A percentile compares a stretch with the other conserved stretches of the same genome.
Conservation (phyloP, 768 basidiomycete genomes). For the Kwoniella shandongensis region DNA sequence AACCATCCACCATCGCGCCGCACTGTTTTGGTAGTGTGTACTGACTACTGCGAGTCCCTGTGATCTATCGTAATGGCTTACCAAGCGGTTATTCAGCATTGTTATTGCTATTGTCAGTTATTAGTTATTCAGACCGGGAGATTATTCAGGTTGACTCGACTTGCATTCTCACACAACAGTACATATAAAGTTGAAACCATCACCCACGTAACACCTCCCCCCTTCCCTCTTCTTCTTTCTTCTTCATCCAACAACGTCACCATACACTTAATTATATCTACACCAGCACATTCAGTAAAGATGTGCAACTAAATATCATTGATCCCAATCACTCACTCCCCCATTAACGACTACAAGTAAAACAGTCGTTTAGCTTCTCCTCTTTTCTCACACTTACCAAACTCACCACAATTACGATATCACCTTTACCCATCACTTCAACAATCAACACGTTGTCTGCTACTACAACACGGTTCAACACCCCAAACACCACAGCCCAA, state of each 20-base stretch:
- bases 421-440: background rate
- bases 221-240: slow-evolving; percentile 10
- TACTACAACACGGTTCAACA: background rate
- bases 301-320: slow-evolving; percentile 16
- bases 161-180: slow-evolving; percentile 12
- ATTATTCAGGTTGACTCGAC: slow-evolving; percentile 13
- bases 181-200: slow-evolving; percentile 12
- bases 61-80: no score
- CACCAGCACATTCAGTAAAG: slow-evolving; percentile 5
- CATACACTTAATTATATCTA: background rate
- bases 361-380: slow-evolving; percentile 8
- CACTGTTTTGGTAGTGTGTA: no score
- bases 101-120: no score
- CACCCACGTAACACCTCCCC: background rate
- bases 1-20: no score
- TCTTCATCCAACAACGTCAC: background rate
- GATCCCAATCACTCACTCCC: background rate
- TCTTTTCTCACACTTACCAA: background rate
- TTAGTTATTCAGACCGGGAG: no score
- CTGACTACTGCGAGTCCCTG: no score
- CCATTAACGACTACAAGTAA: slow-evolving; percentile 1
- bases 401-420: slow-evolving; percentile 9
- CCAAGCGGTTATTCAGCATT: no score
- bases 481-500: background rate
- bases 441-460: no score